Evolutionary conservation across 164 flowering plant species (phyloP).

Genomic region (Piper longum): DNA sequence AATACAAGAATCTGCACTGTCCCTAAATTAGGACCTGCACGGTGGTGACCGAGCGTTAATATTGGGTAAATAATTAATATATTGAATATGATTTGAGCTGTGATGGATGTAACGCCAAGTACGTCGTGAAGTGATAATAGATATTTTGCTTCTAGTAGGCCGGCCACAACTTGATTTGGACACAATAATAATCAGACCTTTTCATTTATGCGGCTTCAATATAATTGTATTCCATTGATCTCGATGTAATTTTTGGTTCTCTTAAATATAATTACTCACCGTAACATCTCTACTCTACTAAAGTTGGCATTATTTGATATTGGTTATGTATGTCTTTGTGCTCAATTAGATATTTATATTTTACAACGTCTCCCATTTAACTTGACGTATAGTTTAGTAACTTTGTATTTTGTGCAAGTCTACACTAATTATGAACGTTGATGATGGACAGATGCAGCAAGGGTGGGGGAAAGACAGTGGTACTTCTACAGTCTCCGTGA

Average conservation of each 20-base stretch:
- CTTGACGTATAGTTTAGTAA: too few relatives aligned
- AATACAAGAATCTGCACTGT: too few relatives aligned
- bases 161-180: background rate
- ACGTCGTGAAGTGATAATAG: too few relatives aligned
- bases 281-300: too few relatives aligned
- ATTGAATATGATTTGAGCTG: too few relatives aligned
- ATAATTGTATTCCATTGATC: background rate
- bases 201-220: background rate
- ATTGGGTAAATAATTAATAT: too few relatives aligned
- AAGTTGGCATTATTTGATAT: conserved; percentile 28
- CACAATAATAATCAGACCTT: background rate
- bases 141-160: too few relatives aligned
- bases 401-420: background rate
- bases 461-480: conserved; percentile 73
- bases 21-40: too few relatives aligned
- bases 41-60: too few relatives aligned
- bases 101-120: too few relatives aligned
- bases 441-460: conserved; percentile 29
- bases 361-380: background rate
- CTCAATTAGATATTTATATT: background rate
- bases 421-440: background rate
- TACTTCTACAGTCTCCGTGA: conserved; percentile 61
- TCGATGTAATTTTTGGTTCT: too few relatives aligned
- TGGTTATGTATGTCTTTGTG: conserved; percentile 49
- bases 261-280: too few relatives aligned